Conservation (phyloP, 148 eudicot genomes). For the Nepenthes mirabilis region DNA sequence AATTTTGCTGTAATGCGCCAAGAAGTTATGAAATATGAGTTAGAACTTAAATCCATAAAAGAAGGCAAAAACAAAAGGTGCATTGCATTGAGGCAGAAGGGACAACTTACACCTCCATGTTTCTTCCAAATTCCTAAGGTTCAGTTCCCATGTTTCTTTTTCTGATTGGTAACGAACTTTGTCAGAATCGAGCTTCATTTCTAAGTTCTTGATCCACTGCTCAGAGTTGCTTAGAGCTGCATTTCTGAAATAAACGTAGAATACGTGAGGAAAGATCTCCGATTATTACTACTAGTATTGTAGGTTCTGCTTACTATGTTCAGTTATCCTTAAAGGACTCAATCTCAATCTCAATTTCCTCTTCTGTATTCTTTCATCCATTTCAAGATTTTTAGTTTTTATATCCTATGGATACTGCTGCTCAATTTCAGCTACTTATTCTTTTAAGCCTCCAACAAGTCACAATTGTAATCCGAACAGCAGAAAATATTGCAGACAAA, state of each 20-base stretch:
- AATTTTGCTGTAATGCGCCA: conserved; percentile 46
- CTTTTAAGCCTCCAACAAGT: not conserved
- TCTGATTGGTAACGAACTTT: conserved; percentile 39
- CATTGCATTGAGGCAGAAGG: not conserved
- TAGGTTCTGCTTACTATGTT: too few species aligned
- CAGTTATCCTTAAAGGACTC: not conserved
- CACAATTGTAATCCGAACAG: not conserved
- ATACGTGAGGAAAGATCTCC: not conserved
- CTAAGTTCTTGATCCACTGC: conserved; percentile 56
- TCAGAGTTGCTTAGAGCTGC: conserved; percentile 45
- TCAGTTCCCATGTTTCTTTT: conserved; percentile 66
- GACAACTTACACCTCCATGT: conserved; percentile 65
- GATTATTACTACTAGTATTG: not conserved
- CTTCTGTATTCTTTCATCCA: too few species aligned
- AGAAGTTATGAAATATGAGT: not conserved
- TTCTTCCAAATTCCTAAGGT: conserved; percentile 70
- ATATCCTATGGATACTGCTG: not conserved
- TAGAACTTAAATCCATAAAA: not conserved
- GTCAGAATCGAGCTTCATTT: conserved; percentile 62
- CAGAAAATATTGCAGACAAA: not conserved
- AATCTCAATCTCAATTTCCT: too few species aligned
- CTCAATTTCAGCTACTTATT: not conserved
- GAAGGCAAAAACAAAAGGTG: not conserved
- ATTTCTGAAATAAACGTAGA: conserved; percentile 41
- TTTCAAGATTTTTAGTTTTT: too few species aligned